These are phyloP conservation scores for Cenococcum geophilum DNA, from an alignment of 495 filamentous ascomycete genomes.

Conservation along the genomic window DNA sequence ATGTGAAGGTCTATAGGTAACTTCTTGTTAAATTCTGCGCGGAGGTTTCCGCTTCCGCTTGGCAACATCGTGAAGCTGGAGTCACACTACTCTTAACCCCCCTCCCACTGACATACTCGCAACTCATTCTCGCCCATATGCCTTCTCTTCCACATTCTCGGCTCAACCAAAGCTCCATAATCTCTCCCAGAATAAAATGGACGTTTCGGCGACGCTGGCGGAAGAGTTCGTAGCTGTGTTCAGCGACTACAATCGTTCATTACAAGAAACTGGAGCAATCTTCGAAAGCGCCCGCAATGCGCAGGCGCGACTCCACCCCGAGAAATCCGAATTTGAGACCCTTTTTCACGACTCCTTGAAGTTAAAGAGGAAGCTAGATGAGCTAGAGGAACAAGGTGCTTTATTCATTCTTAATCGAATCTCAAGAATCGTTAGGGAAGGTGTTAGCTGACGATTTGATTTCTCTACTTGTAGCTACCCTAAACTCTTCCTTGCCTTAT, in stretches of 20 bases:
- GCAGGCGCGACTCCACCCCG: background rate
- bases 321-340: background rate
- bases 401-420: background rate
- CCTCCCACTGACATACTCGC: background rate
- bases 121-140: conserved; percentile 1
- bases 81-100: background rate
- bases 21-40: background rate
- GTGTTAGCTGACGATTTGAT: background rate
- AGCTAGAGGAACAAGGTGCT: conserved; percentile 23
- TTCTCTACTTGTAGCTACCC: conserved; percentile 5
- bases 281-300: conserved; percentile 3
- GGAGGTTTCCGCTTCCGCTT: background rate
- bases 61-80: background rate
- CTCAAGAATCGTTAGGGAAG: background rate
- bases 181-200: conserved; percentile 12
- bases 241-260: conserved; percentile 9
- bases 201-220: conserved; percentile 17
- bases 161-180: background rate
- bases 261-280: conserved; percentile 3
- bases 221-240: conserved; percentile 11
- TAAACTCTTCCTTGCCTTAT: conserved; percentile 5
- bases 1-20: background rate
- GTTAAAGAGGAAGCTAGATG: conserved; percentile 31
- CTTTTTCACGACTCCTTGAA: conserved; percentile 25
- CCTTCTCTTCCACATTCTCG: background rate